Evolutionary conservation across 345 rosid species (phyloP), one percentile per base, ranked within the genome.

Genomic region (Gossypium bickii): DNA sequence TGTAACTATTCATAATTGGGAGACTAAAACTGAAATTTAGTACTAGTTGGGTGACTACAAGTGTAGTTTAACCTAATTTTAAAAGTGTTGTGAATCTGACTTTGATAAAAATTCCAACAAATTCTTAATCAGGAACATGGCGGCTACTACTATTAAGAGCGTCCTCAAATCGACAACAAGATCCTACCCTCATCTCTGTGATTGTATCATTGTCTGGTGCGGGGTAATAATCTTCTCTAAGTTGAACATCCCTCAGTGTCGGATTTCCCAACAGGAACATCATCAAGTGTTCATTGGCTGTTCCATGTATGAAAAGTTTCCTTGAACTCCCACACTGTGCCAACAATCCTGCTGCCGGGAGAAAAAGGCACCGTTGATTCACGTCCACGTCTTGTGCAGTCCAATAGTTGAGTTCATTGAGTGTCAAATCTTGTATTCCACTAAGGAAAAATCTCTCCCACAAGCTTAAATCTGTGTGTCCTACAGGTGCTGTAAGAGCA

Each of bases 281-380:
- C 80, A 83, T 83, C 70, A 85, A 81, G 76, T 83, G 88, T 72
- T 85, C 88, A 43, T 85, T 68, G 1, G 84, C 86, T 1, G 88
- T 85, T 51, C 88, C 86, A 34, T 83, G 86, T 7, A 85, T 83
- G 73, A 83, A 83, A 25, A 85, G 80, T 79, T 82, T 83, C 76
- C 88, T 85, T 25, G 83, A 41, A 13, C 74, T 25, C 24, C n/a
- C 60, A 24, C 86, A 80, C 45, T 77, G 72, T 17, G 82, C 80
- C 1, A 82, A 76, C 44, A 85, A 74, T n/a, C 76, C 87, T 0
- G 85, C 87, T 24, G 77, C 87, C 1, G 84, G 82, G 0, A 85
- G 78, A 12, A 82, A 67, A 68, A 85, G 44, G 38, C 85, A 80
- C 47, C 87, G 74, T 57, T 76, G 85, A 38, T 78, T 82, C 18